These are phyloP conservation scores for Leptosphaerulina australis DNA, from an alignment of 2,329 filamentous ascomycete genomes.

Conservation along the genomic window DNA sequence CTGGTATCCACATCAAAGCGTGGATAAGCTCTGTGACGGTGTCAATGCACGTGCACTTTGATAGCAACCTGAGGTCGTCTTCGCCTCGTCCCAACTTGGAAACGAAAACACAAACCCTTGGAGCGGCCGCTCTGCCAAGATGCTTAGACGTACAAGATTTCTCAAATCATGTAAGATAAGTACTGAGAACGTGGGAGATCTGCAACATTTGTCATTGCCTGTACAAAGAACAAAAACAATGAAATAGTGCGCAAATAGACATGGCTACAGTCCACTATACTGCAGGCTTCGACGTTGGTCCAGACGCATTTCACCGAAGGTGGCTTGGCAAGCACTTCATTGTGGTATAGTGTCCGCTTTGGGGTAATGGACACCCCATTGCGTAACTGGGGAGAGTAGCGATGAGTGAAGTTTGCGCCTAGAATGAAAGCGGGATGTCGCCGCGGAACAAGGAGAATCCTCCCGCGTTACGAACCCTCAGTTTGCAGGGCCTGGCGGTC, in stretches of 20 bases:
- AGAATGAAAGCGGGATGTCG: conserved; percentile 5
- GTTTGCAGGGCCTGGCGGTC: conserved; percentile 4
- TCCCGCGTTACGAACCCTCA: conserved; percentile 9
- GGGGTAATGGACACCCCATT: conserved; percentile 2
- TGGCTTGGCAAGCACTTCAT: conserved; percentile 9
- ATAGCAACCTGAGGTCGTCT: conserved; percentile 27
- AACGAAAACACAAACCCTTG: conserved; percentile 25
- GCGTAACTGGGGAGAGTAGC: background rate
- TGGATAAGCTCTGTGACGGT: conserved; percentile 36
- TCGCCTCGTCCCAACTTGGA: conserved; percentile 28
- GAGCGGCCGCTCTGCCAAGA: conserved; percentile 36
- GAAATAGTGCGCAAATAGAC: background rate
- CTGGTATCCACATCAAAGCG: conserved; percentile 39
- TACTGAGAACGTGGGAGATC: conserved; percentile 13
- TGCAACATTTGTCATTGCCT: conserved; percentile 10
- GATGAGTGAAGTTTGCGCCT: background rate
- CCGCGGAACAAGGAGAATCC: conserved; percentile 21
- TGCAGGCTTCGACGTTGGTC: background rate
- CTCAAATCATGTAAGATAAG: conserved; percentile 13
- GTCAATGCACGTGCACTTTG: conserved; percentile 29
- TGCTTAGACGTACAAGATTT: conserved; percentile 23
- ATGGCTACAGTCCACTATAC: background rate
- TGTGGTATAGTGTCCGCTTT: conserved; percentile 6
- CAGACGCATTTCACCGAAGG: conserved; percentile 9
- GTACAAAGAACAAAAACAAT: conserved; percentile 3